Evolutionary conservation across 2,329 filamentous ascomycete genomes (phyloP).

Genomic region (Ophiostoma piceae): DNA sequence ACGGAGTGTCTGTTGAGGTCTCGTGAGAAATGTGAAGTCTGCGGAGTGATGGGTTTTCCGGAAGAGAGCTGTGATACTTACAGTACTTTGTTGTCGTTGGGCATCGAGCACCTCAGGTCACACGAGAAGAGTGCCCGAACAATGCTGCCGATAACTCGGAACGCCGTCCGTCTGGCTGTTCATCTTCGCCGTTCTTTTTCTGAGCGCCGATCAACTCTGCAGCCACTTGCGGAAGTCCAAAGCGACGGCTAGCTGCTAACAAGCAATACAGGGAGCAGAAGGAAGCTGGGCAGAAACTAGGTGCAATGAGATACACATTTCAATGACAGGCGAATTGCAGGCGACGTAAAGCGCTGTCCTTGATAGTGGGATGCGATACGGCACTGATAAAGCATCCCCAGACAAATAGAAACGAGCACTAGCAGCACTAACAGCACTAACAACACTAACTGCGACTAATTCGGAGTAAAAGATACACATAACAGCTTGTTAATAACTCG

Average conservation of each 20-base stretch:
- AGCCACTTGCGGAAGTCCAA: slow-evolving; percentile 5
- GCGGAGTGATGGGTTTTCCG: background rate
- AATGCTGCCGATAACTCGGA: background rate
- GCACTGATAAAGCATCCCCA: slow-evolving; percentile 1
- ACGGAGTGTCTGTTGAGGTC: background rate
- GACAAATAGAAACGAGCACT: background rate
- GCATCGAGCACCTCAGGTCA: background rate
- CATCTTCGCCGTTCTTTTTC: background rate
- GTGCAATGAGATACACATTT: background rate
- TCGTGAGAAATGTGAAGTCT: background rate
- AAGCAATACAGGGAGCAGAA: background rate
- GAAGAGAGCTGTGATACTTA: background rate
- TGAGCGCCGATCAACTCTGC: background rate
- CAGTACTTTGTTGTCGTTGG: background rate
- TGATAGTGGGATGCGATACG: background rate
- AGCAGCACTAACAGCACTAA: background rate
- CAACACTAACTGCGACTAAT: slow-evolving; percentile 2
- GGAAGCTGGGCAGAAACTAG: background rate
- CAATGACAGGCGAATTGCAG: background rate
- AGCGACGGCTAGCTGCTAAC: background rate
- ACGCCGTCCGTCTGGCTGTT: background rate
- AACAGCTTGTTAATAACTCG: background rate
- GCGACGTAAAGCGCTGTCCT: background rate
- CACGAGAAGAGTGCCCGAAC: background rate
- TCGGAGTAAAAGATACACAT: slow-evolving; percentile 1